Evolutionary conservation across 176 grass and related monocot genomes (phyloP).

Genomic region (Ampelocalamus luodianensis): DNA sequence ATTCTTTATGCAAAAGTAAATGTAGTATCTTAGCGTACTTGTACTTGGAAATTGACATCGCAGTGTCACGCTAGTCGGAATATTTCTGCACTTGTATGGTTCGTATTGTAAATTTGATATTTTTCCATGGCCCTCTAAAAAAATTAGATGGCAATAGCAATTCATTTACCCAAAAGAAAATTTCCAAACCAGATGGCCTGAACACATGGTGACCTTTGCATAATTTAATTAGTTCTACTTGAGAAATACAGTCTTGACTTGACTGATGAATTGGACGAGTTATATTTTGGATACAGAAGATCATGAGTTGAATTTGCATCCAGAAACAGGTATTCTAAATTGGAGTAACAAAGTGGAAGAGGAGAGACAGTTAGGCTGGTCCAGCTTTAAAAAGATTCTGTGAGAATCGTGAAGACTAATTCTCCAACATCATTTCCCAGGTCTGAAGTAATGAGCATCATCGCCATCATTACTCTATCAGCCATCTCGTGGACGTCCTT

Average conservation of each 20-base stretch:
- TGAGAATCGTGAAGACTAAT: constrained; percentile 39
- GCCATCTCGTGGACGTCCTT: constrained; percentile 9
- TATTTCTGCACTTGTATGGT: not conserved
- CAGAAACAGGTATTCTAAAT: constrained; percentile 1
- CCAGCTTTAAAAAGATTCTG: constrained; percentile 40
- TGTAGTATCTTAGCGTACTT: not conserved
- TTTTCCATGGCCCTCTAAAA: not conserved
- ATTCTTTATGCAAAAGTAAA: not conserved
- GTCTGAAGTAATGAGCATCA: constrained; percentile 45
- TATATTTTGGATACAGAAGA: not conserved
- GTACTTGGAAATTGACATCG: not conserved
- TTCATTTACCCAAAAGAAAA: not conserved
- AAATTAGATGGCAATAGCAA: not conserved
- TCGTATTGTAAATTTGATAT: not conserved
- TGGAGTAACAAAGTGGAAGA: not conserved
- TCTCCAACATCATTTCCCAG: constrained; percentile 31
- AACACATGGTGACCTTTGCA: not conserved
- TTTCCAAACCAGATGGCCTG: not conserved
- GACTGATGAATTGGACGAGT: not conserved
- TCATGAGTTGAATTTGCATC: constrained; percentile 21
- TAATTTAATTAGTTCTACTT: not conserved
- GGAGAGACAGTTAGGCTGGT: constrained; percentile 18
- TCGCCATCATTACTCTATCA: constrained; percentile 32
- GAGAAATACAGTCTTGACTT: constrained; percentile 12
- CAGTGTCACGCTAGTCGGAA: not conserved